phyloP scores from a whole-genome alignment of 2,329 filamentous ascomycete species.

The Biscogniauxia marginata region DNA sequence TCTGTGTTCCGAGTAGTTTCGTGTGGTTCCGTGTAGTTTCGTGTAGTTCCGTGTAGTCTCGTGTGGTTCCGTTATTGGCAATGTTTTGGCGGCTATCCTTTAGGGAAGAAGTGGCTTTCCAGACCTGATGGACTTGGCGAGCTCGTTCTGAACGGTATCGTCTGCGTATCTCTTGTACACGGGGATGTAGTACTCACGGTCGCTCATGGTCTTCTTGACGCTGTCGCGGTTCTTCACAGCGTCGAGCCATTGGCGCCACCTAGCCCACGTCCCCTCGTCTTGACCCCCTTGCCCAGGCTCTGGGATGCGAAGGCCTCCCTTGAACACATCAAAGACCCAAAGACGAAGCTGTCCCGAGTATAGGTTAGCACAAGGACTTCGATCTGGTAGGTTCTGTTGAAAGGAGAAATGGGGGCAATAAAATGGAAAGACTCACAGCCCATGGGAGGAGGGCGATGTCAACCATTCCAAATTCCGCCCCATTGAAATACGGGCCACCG shows the following conservation, averaged over 20 bases:
- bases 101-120: no score
- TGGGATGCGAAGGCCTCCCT: conserved; percentile 52
- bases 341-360: conserved; percentile 33
- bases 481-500: conserved; percentile 52
- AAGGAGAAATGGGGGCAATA: background rate
- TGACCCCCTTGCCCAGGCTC: conserved; percentile 44
- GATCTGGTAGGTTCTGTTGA: background rate
- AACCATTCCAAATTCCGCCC: conserved; percentile 47
- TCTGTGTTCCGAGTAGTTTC: no score
- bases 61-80: no score
- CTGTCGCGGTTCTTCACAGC: conserved; percentile 49
- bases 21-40: no score
- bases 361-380: background rate
- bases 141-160: conserved; percentile 41
- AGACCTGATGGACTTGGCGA: conserved; percentile 44
- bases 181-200: conserved; percentile 52
- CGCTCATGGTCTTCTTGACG: conserved; percentile 53
- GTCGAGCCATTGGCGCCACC: conserved; percentile 52
- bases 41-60: no score
- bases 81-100: no score
- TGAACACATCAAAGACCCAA: conserved; percentile 60
- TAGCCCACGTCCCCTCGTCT: conserved; percentile 49
- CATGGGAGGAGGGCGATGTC: conserved; percentile 57
- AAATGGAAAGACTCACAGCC: conserved; percentile 34
- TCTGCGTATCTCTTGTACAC: conserved; percentile 51